Conservation (phyloP, 257 asterid genomes). For the Pogostemon cablin region DNA sequence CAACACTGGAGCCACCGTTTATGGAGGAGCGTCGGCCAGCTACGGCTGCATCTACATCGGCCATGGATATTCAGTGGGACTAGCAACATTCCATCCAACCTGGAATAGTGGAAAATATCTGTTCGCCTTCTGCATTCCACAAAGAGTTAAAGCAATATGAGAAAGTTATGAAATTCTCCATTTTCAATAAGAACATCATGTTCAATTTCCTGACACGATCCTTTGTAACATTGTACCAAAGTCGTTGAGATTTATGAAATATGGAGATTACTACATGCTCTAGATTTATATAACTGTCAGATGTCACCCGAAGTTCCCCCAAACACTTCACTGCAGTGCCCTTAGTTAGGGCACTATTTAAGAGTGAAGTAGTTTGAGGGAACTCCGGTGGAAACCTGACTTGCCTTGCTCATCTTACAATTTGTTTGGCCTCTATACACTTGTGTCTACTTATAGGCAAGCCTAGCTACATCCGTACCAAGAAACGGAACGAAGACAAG, state of each 20-base stretch:
- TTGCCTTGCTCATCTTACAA: neutral
- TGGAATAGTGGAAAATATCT: conserved; percentile 57
- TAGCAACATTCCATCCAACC: conserved; percentile 68
- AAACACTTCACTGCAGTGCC: conserved; percentile 60
- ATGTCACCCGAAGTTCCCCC: conserved; percentile 68
- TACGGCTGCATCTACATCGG: conserved; percentile 76
- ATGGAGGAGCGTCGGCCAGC: conserved; percentile 80
- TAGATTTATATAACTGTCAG: conserved; percentile 12
- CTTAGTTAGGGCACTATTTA: neutral
- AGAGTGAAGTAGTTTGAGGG: conserved; percentile 52
- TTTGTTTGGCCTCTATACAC: neutral
- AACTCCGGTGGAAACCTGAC: conserved; percentile 53
- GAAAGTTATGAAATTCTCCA: too few species aligned
- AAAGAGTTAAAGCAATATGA: neutral
- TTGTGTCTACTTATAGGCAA: conserved; percentile 21
- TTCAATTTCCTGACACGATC: too few species aligned
- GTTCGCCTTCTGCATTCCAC: conserved; percentile 61
- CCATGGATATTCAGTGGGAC: conserved; percentile 61
- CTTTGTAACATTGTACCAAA: too few species aligned
- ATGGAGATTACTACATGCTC: too few species aligned
- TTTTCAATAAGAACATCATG: too few species aligned
- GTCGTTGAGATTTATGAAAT: too few species aligned
- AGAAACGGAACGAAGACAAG: neutral
- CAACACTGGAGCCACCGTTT: conserved; percentile 64
- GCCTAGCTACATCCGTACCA: neutral